Percentiles rank a stretch among this genome's conserved stretches.
Conservation (phyloP, 176 grass and related monocot genomes). For the Oryza australiensis region DNA sequence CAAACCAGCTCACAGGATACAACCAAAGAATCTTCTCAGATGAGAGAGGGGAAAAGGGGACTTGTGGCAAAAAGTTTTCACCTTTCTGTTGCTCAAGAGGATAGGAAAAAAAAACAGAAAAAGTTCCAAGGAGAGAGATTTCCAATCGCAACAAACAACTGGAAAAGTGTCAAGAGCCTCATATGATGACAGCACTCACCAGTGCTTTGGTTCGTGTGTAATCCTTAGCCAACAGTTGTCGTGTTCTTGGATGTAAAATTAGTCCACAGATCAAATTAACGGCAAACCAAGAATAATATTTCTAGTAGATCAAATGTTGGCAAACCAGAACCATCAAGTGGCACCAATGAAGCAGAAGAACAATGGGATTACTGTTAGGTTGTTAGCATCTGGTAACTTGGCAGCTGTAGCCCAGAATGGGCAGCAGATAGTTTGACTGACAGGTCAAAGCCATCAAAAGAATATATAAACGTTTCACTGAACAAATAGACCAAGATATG, state of each 20-base stretch:
- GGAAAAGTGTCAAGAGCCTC: constrained; percentile 18
- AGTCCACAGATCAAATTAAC: not conserved
- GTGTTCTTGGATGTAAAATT: constrained; percentile 2
- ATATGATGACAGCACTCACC: constrained; percentile 4
- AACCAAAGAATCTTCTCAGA: constrained; percentile 49
- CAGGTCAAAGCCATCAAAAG: constrained; percentile 34
- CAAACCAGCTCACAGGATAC: constrained; percentile 4
- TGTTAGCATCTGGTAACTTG: not conserved
- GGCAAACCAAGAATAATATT: constrained; percentile 4
- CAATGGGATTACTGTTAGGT: constrained; percentile 11
- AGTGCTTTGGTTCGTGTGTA: constrained; percentile 31
- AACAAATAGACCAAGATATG: constrained; percentile 36
- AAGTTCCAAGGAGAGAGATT: constrained; percentile 18
- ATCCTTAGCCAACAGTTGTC: constrained; percentile 18
- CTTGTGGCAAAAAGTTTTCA: constrained; percentile 22
- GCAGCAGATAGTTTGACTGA: constrained; percentile 41
- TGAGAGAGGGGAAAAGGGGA: constrained; percentile 2
- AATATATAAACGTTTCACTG: constrained; percentile 15
- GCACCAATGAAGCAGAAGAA: constrained; percentile 28
- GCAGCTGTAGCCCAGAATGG: not conserved
- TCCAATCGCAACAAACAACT: constrained; percentile 47
- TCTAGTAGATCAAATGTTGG: not conserved
- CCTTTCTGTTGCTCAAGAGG: constrained; percentile 50
- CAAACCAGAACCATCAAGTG: not conserved
- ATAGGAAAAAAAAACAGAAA: constrained; percentile 1